phyloP scores from a whole-genome alignment of 352 stramenopile genomes.

The Pythium monospermum region DNA sequence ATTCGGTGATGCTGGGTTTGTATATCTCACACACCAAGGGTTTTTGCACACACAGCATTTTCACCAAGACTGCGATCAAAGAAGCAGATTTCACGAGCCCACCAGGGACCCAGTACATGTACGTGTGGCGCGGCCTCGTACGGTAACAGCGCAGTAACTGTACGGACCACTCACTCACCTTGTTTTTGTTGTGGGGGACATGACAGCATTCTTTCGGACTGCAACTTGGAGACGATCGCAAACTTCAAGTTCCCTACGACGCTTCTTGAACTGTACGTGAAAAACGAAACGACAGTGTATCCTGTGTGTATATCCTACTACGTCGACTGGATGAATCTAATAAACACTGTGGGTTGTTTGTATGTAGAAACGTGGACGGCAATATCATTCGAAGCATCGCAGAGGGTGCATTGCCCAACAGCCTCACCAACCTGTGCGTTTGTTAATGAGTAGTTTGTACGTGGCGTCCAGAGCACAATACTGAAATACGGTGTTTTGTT shows the following conservation, averaged over 20 bases:
- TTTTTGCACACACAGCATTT: no score
- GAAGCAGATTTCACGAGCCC: background rate
- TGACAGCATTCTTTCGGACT: constrained; percentile 14
- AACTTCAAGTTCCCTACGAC: constrained; percentile 13
- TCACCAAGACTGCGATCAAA: no score
- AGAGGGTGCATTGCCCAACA: background rate
- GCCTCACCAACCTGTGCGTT: background rate
- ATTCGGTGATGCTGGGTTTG: no score
- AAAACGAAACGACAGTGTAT: no score
- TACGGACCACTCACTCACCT: no score
- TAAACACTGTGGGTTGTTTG: background rate
- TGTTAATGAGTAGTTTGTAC: no score
- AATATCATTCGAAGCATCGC: background rate
- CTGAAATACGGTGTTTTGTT: background rate
- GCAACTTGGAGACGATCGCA: constrained; percentile 4
- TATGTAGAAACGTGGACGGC: background rate
- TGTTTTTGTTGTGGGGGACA: background rate
- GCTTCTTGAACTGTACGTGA: constrained; percentile 11
- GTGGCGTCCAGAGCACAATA: no score
- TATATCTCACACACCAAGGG: no score
- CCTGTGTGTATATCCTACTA: no score
- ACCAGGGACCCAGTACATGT: background rate
- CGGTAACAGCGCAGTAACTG: no score
- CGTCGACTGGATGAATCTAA: background rate
- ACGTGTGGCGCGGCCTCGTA: background rate